These are phyloP conservation scores for Penicillium griseofulvum DNA, from an alignment of 2,329 filamentous ascomycete genomes.

Conservation along the genomic window DNA sequence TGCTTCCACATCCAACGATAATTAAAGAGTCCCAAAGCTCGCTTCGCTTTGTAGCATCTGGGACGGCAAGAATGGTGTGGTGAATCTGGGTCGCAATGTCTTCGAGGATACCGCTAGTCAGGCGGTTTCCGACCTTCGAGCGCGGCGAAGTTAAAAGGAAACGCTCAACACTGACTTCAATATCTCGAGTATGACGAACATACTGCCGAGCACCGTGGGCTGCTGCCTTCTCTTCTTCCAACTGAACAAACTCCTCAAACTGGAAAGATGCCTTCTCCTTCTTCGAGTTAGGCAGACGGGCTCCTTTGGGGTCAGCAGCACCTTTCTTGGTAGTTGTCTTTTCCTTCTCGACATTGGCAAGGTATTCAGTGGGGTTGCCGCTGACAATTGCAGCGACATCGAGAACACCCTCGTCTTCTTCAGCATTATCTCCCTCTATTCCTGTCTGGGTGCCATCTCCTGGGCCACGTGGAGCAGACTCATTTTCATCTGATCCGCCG, in stretches of 20 bases:
- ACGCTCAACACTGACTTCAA: constrained; percentile 62
- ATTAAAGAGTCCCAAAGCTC: constrained; percentile 89
- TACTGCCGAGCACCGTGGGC: constrained; percentile 51
- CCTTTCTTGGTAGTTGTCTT: constrained; percentile 57
- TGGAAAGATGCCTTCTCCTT: constrained; percentile 59
- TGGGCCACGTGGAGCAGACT: constrained; percentile 50
- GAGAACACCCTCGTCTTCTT: constrained; percentile 62
- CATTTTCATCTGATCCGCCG: constrained; percentile 46
- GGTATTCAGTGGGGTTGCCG: constrained; percentile 61
- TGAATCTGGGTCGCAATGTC: constrained; percentile 82
- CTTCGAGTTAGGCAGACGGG: constrained; percentile 58
- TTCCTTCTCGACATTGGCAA: constrained; percentile 63
- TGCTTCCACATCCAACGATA: constrained; percentile 83
- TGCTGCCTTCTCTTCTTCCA: constrained; percentile 53
- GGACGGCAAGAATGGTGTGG: constrained; percentile 75
- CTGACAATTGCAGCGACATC: constrained; percentile 66
- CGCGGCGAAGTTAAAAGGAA: constrained; percentile 56
- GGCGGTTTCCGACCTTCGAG: constrained; percentile 29
- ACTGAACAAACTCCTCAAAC: constrained; percentile 58
- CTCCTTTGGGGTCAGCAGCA: constrained; percentile 48
- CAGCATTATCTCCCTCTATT: constrained; percentile 47
- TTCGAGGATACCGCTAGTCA: constrained; percentile 68
- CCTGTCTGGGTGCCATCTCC: constrained; percentile 56
- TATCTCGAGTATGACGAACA: constrained; percentile 52
- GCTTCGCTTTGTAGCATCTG: constrained; percentile 79